phyloP scores from a whole-genome alignment of 2,329 filamentous ascomycete species.

The Aspergillus tubingensis region DNA sequence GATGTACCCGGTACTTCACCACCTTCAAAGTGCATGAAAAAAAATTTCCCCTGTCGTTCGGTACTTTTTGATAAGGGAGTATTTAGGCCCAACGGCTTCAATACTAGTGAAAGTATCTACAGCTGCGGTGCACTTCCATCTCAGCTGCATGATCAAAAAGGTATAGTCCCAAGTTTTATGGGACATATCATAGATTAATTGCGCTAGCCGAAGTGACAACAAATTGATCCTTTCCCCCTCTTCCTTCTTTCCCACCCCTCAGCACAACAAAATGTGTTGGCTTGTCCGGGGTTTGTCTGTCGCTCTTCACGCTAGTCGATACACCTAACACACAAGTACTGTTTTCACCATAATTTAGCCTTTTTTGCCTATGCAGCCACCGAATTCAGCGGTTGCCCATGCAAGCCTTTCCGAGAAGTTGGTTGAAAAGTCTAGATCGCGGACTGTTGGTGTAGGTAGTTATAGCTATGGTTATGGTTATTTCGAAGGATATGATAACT shows the following conservation, averaged over 20 bases:
- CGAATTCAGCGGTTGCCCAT: not conserved
- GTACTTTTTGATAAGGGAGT: not conserved
- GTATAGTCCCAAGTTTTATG: not conserved
- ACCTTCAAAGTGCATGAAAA: not conserved
- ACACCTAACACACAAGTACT: not conserved
- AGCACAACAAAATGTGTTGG: too few relatives aligned
- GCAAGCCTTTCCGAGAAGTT: not conserved
- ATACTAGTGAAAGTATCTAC: too few relatives aligned
- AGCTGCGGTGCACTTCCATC: not conserved
- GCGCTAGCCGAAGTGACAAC: not conserved
- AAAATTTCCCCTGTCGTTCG: not conserved
- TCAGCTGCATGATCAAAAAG: not conserved
- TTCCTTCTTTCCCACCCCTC: not conserved
- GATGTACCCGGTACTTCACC: not conserved
- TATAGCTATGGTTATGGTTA: not conserved
- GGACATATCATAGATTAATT: too few relatives aligned
- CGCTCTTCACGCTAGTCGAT: too few relatives aligned
- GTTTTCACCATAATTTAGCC: not conserved
- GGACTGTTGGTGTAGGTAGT: not conserved
- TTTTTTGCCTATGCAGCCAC: not conserved
- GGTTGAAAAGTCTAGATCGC: not conserved
- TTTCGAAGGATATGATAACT: not conserved
- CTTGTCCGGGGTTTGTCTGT: too few relatives aligned
- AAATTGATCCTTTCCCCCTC: not conserved
- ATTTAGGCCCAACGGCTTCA: not conserved